phyloP scores from a whole-genome alignment of 805 yeast species.

The Kazachstania psychrophila region DNA sequence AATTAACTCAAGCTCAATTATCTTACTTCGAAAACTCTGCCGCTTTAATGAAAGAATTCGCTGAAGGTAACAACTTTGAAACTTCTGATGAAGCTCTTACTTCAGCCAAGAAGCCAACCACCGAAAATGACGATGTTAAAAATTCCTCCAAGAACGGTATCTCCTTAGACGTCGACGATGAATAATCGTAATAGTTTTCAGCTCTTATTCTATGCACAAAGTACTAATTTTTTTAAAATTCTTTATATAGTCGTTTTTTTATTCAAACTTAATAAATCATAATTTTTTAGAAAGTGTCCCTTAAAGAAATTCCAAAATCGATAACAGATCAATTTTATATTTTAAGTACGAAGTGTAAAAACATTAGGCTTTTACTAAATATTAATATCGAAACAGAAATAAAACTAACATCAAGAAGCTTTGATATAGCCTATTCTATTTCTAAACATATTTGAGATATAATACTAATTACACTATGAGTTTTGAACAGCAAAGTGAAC shows the following conservation, averaged over 20 bases:
- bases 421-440: not conserved
- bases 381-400: not conserved
- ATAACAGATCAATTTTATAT: no score
- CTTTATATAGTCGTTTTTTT: no score
- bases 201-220: no score
- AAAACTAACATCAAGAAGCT: not conserved
- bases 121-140: not conserved
- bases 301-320: no score
- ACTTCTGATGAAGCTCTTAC: not conserved
- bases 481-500: slow-evolving; percentile 1
- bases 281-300: no score
- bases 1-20: slow-evolving; percentile 68
- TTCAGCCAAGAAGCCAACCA: no score
- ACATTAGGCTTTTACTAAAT: no score
- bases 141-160: not conserved
- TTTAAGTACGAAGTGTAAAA: no score
- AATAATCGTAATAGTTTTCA: no score
- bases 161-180: not conserved
- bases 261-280: no score
- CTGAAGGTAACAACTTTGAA: slow-evolving; percentile 15
- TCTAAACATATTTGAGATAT: not conserved
- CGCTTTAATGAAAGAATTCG: slow-evolving; percentile 53
- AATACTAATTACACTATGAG: slow-evolving; percentile 1
- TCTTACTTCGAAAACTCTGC: slow-evolving; percentile 70
- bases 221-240: no score